These are phyloP conservation scores for Bretschneidera sinensis DNA, from an alignment of 345 rosid species.

Conservation along the genomic window DNA sequence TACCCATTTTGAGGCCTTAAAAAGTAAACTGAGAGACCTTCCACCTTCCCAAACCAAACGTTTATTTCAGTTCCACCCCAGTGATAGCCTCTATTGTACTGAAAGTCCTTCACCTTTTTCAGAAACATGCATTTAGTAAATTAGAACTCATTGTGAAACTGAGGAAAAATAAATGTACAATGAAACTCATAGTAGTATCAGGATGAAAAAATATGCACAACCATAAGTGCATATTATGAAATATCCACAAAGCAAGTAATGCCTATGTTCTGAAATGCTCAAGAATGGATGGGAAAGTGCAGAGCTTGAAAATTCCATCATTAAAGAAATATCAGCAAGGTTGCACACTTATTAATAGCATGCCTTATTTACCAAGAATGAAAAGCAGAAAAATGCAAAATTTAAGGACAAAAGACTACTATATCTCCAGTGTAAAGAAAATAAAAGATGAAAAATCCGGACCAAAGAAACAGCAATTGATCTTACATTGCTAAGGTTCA, in stretches of 20 bases:
- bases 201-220: background rate
- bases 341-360: no score
- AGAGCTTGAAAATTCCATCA: background rate
- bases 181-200: no score
- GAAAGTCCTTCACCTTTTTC: conserved; percentile 69
- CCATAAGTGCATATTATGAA: no score
- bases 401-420: conserved; percentile 5
- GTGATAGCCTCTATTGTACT: conserved; percentile 53
- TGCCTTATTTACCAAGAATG: conserved; percentile 1
- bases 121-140: conserved; percentile 6
- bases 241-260: background rate
- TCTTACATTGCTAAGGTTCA: conserved; percentile 74
- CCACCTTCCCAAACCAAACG: conserved; percentile 90
- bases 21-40: conserved; percentile 86
- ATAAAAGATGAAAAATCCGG: background rate
- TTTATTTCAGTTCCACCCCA: conserved; percentile 89
- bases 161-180: background rate
- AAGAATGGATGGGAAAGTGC: background rate
- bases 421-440: conserved; percentile 1
- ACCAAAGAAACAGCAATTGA: conserved; percentile 19
- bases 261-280: background rate
- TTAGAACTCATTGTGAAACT: conserved; percentile 7
- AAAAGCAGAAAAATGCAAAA: background rate
- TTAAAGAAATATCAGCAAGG: background rate
- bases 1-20: conserved; percentile 91